Evolutionary conservation across 1,284 basidiomycete species (phyloP), one percentile per base, ranked within the genome.

Genomic region (Fistulinella cinereoalba): DNA sequence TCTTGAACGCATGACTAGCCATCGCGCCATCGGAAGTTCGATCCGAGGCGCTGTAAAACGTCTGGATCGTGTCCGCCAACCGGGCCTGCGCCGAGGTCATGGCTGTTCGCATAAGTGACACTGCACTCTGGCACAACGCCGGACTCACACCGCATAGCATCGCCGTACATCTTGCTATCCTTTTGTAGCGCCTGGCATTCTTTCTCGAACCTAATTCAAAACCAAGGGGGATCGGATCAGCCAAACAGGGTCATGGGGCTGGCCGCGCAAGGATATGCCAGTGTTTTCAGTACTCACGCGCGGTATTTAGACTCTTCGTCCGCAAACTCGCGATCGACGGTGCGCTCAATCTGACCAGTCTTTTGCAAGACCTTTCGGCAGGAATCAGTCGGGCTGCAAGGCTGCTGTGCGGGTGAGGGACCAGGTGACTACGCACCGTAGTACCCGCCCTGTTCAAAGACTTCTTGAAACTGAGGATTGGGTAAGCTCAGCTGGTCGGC

Each of bases 271-370:
- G 33, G 38, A 41, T 33, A 24, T 11, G 6, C 25, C 25, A 27
- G 27, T 13, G 9, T 9, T 6, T 3, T 10, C 13, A 11, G 31
- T 36, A 79, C 93, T 67, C 72, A 94, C 88, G 79, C 81, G 70
- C 85, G 83, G 75, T 86, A 99, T 65, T 92, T 92, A 41, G 83
- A 80, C 66, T 97, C 92, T 68, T 97, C 93, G 50, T 96, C 88
- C 25, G 86, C 78, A 66, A 97, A 99, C 64, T 97, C 94, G 47
- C 88, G 75, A 70, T 99, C 96, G 23, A 97, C 81, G 0, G 96
- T 99, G 25, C 92, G 79, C 66, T 99, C 96, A 49, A 99, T 90
- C 71, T 98, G 94, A 50, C 95, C 95, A 1, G 95, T 97, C 82
- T 96, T 96, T 76, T 96, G 92, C 69, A 95, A 80, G 61, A 96